Evolutionary conservation across 169 alveolate species (phyloP), one percentile per base, ranked within the genome.

Genomic region (Plasmodium gallinaceum): DNA sequence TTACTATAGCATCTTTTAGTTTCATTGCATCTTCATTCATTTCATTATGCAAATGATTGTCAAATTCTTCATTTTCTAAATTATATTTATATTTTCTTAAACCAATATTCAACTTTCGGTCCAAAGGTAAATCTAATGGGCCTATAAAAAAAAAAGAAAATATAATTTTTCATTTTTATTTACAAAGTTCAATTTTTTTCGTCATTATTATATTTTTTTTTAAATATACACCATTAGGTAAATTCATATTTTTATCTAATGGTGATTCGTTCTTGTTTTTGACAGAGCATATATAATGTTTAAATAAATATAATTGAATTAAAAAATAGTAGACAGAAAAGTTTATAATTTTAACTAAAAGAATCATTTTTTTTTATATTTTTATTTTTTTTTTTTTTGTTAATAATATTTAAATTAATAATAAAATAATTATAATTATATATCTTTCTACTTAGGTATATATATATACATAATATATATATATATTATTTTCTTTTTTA

Each of bases 111-210:
- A 80, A 46, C 46, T 66, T 80, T 65, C 9, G 24, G 1, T 69
- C 70, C 20, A 24, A 26, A 22, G 90, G 90, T 61, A 80, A 69
- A 61, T 66, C 85, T 42, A 80, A 52, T 45, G 90, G 90, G 10
- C 90, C 90, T 80, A 52, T 10, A 57, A 39, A 80, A 22, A 37
- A 24, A 68, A 26, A 8, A 10, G 57, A 14, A 68, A 20, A n/a
- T 18, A 20, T 39, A 8, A 14, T 14, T 51, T 51, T 51, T n/a
- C 5, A 14, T 68, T 9, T 18, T 68, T 7, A 16, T 18, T 14
- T 58, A n/a, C 60, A 1, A 48, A 48, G 2, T 7, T 64, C 42
- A 7, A 14, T 68, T 68, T 32, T 32, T 32, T 32, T 32, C 4
- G 39, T 32, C 4, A 32, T 69, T 69, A n/a, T 75, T 75, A 48